These are phyloP conservation scores for Zangia roseola DNA, from an alignment of 768 basidiomycete genomes.

Conservation along the genomic window DNA sequence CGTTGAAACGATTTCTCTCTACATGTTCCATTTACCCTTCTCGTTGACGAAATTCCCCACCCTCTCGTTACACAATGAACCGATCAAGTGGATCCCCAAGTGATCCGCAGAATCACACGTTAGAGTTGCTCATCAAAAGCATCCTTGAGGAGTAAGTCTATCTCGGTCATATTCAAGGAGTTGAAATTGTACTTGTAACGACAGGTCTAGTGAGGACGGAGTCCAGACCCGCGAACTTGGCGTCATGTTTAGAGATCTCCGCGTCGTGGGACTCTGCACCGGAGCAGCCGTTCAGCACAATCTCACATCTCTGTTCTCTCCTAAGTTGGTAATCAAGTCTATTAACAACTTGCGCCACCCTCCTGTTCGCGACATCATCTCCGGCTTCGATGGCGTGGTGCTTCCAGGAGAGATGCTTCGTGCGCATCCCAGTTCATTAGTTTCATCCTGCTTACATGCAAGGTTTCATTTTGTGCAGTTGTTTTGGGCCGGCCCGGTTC, in stretches of 20 bases:
- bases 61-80: too few species aligned
- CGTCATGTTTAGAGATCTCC: conserved; percentile 49
- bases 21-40: too few species aligned
- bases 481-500: conserved; percentile 84
- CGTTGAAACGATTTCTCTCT: too few species aligned
- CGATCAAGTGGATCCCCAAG: too few species aligned
- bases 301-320: conserved; percentile 52
- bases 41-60: too few species aligned
- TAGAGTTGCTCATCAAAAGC: conserved; percentile 16
- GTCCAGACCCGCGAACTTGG: conserved; percentile 44
- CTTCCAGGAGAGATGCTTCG: conserved; percentile 76
- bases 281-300: conserved; percentile 47
- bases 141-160: conserved; percentile 13
- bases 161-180: too few species aligned
- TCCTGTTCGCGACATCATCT: conserved; percentile 59
- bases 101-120: too few species aligned
- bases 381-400: conserved; percentile 62
- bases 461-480: conserved; percentile 41
- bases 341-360: conserved; percentile 55
- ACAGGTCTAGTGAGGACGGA: conserved; percentile 34
- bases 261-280: conserved; percentile 49
- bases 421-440: conserved; percentile 36
- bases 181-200: not conserved
- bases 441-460: not conserved
- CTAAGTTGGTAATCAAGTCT: conserved; percentile 35